A percentile compares a stretch with the other conserved stretches of the same genome.
These are phyloP conservation scores for Penicillium crystallinum DNA, from an alignment of 495 filamentous ascomycete genomes.

Conservation along the genomic window DNA sequence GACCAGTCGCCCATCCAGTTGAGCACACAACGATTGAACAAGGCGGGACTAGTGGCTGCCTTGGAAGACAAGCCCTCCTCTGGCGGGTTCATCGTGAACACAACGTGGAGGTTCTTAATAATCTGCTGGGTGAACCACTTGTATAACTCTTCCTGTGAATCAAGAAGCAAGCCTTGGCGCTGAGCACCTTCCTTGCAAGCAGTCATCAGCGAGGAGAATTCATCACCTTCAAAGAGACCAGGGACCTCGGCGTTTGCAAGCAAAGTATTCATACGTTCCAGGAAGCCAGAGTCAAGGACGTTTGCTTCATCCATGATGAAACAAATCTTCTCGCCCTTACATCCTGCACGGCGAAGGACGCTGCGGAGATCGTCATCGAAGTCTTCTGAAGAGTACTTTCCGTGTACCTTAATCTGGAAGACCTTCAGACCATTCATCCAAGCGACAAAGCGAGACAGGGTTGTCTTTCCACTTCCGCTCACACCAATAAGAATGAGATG, in stretches of 20 bases:
- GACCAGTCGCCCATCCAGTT: slow-evolving; percentile 99
- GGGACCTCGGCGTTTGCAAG: slow-evolving; percentile 97
- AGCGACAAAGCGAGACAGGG: slow-evolving; percentile 92
- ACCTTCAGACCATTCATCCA: slow-evolving; percentile 99
- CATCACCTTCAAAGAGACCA: slow-evolving; percentile 95
- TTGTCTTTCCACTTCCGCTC: slow-evolving; percentile 97
- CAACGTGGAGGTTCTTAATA: slow-evolving; percentile 96
- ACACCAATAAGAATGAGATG: slow-evolving; percentile 98
- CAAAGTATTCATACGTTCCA: slow-evolving; percentile 98
- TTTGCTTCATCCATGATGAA: slow-evolving; percentile 99
- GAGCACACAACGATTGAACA: slow-evolving; percentile 98
- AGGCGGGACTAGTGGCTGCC: slow-evolving; percentile 90
- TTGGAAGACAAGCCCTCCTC: slow-evolving; percentile 92
- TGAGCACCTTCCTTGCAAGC: slow-evolving; percentile 97
- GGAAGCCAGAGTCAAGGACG: slow-evolving; percentile 94
- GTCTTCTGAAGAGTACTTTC: slow-evolving; percentile 96
- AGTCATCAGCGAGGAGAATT: slow-evolving; percentile 94
- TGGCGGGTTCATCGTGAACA: slow-evolving; percentile 99
- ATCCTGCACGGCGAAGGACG: slow-evolving; percentile 87
- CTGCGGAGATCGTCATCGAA: slow-evolving; percentile 96
- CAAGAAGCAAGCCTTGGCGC: slow-evolving; percentile 86
- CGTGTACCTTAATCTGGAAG: slow-evolving; percentile 99
- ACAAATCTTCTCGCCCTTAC: slow-evolving; percentile 98
- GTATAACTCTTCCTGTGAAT: slow-evolving; percentile 97
- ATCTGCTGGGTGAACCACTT: slow-evolving; percentile 99